Conservation (phyloP, 257 asterid species). For the Nicotiana sylvestris region DNA sequence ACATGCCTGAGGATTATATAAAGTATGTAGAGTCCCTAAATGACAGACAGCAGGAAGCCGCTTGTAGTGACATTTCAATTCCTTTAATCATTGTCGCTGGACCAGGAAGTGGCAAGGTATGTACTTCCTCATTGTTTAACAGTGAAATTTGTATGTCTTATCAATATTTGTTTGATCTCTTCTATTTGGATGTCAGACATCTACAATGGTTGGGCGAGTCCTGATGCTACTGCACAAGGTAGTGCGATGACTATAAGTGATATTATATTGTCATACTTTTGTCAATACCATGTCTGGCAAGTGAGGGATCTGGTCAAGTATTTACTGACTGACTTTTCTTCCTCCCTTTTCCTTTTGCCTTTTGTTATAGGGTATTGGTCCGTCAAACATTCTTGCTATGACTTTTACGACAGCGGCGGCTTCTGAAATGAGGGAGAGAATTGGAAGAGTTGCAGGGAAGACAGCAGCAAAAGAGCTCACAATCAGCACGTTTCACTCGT, state of each 20-base stretch:
- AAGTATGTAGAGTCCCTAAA: constrained; percentile 64
- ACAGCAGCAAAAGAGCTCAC: constrained; percentile 82
- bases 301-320: constrained; percentile 16
- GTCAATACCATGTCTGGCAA: background rate
- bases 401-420: constrained; percentile 96
- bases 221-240: constrained; percentile 79
- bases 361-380: constrained; percentile 61
- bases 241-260: constrained; percentile 7
- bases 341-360: background rate
- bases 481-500: constrained; percentile 95
- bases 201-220: constrained; percentile 99
- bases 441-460: constrained; percentile 86
- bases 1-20: constrained; percentile 79
- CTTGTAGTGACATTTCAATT: constrained; percentile 72
- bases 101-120: constrained; percentile 99
- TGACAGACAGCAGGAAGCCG: constrained; percentile 92
- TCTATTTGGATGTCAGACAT: constrained; percentile 57
- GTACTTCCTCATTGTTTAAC: constrained; percentile 16
- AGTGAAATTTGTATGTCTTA: constrained; percentile 13
- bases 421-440: constrained; percentile 95
- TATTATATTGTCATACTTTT: constrained; percentile 10
- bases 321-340: constrained; percentile 6
- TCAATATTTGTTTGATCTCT: constrained; percentile 21
- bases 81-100: constrained; percentile 97
- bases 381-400: constrained; percentile 90